These are phyloP conservation scores for Globisporangium camurandrum DNA, from an alignment of 352 stramenopile genomes.

Conservation along the genomic window DNA sequence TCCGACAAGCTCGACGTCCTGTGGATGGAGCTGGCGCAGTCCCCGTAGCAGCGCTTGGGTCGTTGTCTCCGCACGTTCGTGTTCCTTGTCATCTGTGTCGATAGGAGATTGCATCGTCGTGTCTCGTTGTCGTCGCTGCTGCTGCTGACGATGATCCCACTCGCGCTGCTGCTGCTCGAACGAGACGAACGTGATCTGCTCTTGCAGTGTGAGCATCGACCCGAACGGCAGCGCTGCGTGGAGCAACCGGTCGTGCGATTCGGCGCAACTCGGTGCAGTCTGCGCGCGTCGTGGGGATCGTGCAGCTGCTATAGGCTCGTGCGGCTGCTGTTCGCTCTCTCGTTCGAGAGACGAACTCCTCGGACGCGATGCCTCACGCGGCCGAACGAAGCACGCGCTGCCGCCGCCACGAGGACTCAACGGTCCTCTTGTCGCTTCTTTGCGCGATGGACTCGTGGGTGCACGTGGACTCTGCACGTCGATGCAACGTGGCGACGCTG, in stretches of 20 bases:
- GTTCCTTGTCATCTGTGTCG: conserved; percentile 10
- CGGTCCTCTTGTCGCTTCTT: too few species aligned
- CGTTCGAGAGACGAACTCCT: too few species aligned
- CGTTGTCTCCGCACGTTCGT: conserved; percentile 13
- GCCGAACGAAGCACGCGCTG: too few species aligned
- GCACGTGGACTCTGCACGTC: conserved; percentile 2
- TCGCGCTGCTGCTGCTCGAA: conserved; percentile 22
- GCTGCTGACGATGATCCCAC: conserved; percentile 5
- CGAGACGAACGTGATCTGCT: conserved; percentile 42
- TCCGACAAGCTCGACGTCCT: conserved; percentile 34
- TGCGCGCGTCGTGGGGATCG: background rate
- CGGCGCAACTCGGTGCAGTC: conserved; percentile 21
- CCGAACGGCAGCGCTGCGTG: conserved; percentile 32
- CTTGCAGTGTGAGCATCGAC: conserved; percentile 29
- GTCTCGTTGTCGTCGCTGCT: conserved; percentile 8
- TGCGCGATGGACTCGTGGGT: too few species aligned
- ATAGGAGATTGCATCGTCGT: too few species aligned
- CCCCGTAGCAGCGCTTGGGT: conserved; percentile 32
- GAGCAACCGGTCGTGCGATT: conserved; percentile 41
- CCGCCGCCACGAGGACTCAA: too few species aligned
- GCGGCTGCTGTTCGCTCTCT: too few species aligned
- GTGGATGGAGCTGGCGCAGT: conserved; percentile 27
- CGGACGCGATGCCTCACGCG: too few species aligned
- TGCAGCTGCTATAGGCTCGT: background rate
- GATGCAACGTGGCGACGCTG: background rate